Base-by-base conservation (phyloP, 495 filamentous ascomycete genomes). In the Annulohypoxylon maeteangense region DNA sequence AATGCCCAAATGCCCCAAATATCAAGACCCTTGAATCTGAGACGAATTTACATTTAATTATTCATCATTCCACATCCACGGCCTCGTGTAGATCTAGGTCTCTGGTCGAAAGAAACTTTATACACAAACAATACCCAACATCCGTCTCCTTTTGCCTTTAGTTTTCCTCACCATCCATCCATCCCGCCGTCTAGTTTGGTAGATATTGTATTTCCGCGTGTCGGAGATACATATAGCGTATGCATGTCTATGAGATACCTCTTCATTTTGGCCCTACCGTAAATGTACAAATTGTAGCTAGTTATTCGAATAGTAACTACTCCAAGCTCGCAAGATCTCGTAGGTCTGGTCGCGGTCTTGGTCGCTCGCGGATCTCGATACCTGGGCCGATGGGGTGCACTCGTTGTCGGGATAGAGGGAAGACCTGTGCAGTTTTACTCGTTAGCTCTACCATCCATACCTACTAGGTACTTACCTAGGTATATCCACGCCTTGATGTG, bases 261-360 rank as follows among this genome's bases (percentile, higher is more conserved):
- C 22, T n/a, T 47, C 20, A 34, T 38, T 45, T 51, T 55, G 47
- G n/a, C 54, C 50, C 55, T 62, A 55, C 27, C 25, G 25, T 36
- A 53, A 60, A 22, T 69, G 23, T 73, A 69, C 59, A 62, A 38
- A 25, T 14, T n/a, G 29, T 14, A 27, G 11, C 44, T 32, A 27
- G 11, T 34, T 32, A 23, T 18, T 3, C 16, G 7, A n/a, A 44
- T 20, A n/a, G 7, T 12, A 14, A 11, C 81, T 72, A 88, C 67
- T 88, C 86, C 70, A 88, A 38, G 69, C 83, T 86, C 4, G 83
- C 81, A 40, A 86, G 66, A 60, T 87, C 84, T 42, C 82, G 76
- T 29, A 84, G 65, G 22, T 62, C 66, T 54, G 76, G 70, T 65
- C 78, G 66, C 61, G 75, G 62, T 72, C 72, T 79, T 66, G 74